Percentiles rank a stretch among this genome's conserved stretches.
phyloP scores from a whole-genome alignment of 257 asterid species.

The Nicotiana knightiana region DNA sequence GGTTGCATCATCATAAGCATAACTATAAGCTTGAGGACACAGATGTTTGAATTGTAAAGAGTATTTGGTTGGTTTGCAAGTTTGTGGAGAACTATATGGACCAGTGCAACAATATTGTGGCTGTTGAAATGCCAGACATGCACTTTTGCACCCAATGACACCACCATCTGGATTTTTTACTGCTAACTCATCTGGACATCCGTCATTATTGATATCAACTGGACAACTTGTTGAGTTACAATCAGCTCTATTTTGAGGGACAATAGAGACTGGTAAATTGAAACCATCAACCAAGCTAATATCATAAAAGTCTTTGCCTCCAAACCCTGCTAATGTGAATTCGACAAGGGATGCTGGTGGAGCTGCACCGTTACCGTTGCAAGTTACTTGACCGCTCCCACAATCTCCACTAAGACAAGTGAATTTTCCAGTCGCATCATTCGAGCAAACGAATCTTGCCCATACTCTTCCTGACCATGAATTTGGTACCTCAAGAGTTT shows the following conservation, averaged over 20 bases:
- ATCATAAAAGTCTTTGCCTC: constrained; percentile 33
- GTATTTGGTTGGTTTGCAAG: constrained; percentile 34
- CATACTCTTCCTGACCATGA: constrained; percentile 52
- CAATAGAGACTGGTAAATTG: constrained; percentile 30
- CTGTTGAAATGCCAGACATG: constrained; percentile 30
- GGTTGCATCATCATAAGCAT: constrained; percentile 44
- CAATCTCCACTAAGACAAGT: constrained; percentile 40
- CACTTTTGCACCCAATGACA: constrained; percentile 45
- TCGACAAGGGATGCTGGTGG: constrained; percentile 42
- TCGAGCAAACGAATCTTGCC: constrained; percentile 41
- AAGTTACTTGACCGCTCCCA: constrained; percentile 21
- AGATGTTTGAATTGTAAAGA: constrained; percentile 28
- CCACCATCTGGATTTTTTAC: constrained; percentile 15
- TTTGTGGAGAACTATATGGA: constrained; percentile 18
- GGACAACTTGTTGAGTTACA: constrained; percentile 28
- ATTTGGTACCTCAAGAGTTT: constrained; percentile 8
- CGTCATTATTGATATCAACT: constrained; percentile 19
- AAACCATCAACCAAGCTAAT: constrained; percentile 48
- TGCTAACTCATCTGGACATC: constrained; percentile 37
- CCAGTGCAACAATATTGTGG: constrained; percentile 53
- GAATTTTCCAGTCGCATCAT: constrained; percentile 19
- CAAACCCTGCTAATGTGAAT: constrained; percentile 26
- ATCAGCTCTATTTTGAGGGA: constrained; percentile 1
- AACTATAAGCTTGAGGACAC: constrained; percentile 56
- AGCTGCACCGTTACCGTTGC: constrained; percentile 29